Evolutionary conservation across 345 rosid species (phyloP), one percentile per base, ranked within the genome.

Genomic region (Sapria himalayana): DNA sequence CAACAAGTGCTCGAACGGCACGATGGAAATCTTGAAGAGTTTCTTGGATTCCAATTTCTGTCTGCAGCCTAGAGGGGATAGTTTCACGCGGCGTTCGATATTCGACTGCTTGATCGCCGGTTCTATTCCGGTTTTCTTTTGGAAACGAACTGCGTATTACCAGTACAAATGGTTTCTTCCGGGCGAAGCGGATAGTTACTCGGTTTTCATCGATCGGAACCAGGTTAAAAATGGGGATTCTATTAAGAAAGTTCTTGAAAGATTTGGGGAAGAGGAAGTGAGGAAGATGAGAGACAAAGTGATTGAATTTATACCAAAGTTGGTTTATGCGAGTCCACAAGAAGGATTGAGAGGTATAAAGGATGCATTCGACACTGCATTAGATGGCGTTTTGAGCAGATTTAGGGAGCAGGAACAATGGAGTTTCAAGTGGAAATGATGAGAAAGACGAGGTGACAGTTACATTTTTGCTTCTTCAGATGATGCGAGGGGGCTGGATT

Each of bases 121-220:
- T 52, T 69, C 93, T 40, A 84, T 91, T 43, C 99, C 95, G 37
- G 99, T 91, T 25, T 60, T 91, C 40, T 91, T 91, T 59, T 91
- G 99, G 99, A 60, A 46, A n/a, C 64, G 99, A 34, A 63, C 63
- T 15, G 99, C 92, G 1, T 91, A 91, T 43, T 68, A 55, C 39
- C 93, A 84, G 58, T 91, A 91, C 51, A 65, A 71, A 54, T 91
- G 95, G 99, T 91, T 91, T 58, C 54, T 91, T n/a, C 94, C 95
- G 2, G 59, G 43, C 0, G 78, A 77, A 36, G 67, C 73, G 43
- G 55, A 16, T 17, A 69, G 76, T 42, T 91, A 74, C 55, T 84
- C 99, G 25, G 95, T 80, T 51, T 91, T 52, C 19, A 77, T 84
- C 46, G 75, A 91, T 70, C 67, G 86, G 25, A 59, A 69, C 22